These are phyloP conservation scores for Eutrema yunnanense DNA, from an alignment of 345 rosid genomes.

Conservation along the genomic window DNA sequence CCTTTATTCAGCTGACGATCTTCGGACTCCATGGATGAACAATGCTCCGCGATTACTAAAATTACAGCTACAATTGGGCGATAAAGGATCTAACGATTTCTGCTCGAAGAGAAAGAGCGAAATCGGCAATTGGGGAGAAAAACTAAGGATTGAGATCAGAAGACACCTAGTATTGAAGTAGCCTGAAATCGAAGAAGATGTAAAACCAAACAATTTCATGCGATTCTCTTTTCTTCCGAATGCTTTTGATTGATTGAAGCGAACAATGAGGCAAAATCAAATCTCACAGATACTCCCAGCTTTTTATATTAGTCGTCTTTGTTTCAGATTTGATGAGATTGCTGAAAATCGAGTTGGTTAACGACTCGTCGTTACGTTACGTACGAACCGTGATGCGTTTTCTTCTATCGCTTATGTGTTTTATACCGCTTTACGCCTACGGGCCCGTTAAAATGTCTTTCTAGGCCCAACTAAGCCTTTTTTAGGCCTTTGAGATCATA, in stretches of 20 bases:
- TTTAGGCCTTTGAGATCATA: background rate
- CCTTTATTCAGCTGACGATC: conserved; percentile 69
- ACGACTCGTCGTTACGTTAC: background rate
- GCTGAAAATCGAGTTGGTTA: background rate
- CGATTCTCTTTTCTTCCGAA: conserved; percentile 18
- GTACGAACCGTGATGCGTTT: background rate
- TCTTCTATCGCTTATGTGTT: background rate
- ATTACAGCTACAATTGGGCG: background rate
- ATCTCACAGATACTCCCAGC: background rate
- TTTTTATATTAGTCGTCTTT: conserved; percentile 2
- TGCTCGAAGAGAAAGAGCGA: conserved; percentile 46
- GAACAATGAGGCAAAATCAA: conserved; percentile 5
- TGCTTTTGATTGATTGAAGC: background rate
- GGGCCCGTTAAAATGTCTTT: background rate
- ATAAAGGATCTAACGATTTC: conserved; percentile 45
- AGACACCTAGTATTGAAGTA: conserved; percentile 49
- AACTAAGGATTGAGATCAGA: conserved; percentile 60
- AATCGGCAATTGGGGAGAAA: conserved; percentile 62
- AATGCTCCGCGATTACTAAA: conserved; percentile 16
- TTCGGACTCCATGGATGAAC: conserved; percentile 53
- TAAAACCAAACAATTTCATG: conserved; percentile 80
- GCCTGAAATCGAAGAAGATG: conserved; percentile 44
- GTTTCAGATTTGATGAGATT: background rate
- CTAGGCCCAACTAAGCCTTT: background rate
- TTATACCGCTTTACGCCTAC: too few relatives aligned